phyloP scores from a whole-genome alignment of 257 asterid species.

The Fraxinus excelsior region DNA sequence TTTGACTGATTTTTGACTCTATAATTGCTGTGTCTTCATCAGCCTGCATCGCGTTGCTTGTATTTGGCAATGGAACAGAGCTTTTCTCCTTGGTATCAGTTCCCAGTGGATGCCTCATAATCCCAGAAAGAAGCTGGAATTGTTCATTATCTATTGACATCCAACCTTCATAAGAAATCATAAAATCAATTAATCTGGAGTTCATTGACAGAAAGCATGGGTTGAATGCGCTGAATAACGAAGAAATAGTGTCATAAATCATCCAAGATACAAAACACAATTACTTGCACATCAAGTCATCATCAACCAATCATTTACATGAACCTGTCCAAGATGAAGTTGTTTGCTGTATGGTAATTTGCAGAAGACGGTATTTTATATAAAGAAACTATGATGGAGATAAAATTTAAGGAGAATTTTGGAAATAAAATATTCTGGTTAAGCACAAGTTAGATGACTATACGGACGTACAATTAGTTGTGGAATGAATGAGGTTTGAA shows the following conservation, averaged over 20 bases:
- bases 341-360: not conserved
- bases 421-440: not conserved
- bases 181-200: conserved; percentile 18
- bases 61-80: conserved; percentile 28
- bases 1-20: conserved; percentile 92
- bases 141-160: conserved; percentile 76
- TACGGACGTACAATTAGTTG: not conserved
- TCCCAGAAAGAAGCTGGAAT: conserved; percentile 54
- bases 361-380: not conserved
- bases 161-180: conserved; percentile 66
- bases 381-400: not conserved
- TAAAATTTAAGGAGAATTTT: not conserved
- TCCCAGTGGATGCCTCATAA: conserved; percentile 47
- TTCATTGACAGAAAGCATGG: conserved; percentile 15
- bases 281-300: conserved; percentile 1
- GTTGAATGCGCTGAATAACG: conserved; percentile 3
- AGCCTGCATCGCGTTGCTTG: conserved; percentile 32
- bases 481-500: not conserved
- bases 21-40: conserved; percentile 78
- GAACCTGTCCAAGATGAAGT: not conserved
- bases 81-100: conserved; percentile 29
- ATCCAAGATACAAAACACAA: not conserved
- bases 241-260: not conserved
- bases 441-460: not conserved
- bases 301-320: not conserved